Evolutionary conservation across 352 stramenopile genomes (phyloP).

Genomic region (Phytophthora litchii): DNA sequence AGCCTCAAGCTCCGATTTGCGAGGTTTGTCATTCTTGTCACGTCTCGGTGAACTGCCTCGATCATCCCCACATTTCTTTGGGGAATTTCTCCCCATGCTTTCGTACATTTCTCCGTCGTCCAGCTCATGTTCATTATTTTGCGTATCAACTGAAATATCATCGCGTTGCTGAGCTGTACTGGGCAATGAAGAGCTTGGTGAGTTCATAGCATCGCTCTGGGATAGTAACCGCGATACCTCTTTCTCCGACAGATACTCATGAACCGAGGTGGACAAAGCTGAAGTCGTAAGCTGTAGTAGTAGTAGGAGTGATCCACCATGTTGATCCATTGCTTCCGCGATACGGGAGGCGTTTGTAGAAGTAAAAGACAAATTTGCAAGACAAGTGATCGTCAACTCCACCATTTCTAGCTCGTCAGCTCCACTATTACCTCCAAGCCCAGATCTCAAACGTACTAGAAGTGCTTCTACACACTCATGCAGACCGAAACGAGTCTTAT

Average conservation of each 20-base stretch:
- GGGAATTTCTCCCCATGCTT: slow-evolving; percentile 20
- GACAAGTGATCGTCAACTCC: slow-evolving; percentile 61
- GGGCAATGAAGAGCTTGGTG: not conserved
- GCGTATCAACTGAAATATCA: slow-evolving; percentile 1
- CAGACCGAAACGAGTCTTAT: slow-evolving; percentile 76
- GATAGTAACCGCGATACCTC: slow-evolving; percentile 23
- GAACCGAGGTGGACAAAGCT: slow-evolving; percentile 37
- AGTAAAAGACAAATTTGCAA: slow-evolving; percentile 75
- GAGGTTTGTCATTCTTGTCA: slow-evolving; percentile 30
- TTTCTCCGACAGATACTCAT: slow-evolving; percentile 55
- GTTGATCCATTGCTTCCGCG: slow-evolving; percentile 29
- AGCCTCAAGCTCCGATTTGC: slow-evolving; percentile 11
- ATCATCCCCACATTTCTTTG: slow-evolving; percentile 18
- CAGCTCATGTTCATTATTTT: slow-evolving; percentile 16
- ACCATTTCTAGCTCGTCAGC: slow-evolving; percentile 70
- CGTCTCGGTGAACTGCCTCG: slow-evolving; percentile 7
- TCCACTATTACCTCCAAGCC: slow-evolving; percentile 23
- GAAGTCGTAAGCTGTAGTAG: slow-evolving; percentile 58
- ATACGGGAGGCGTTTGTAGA: slow-evolving; percentile 53
- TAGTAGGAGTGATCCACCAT: slow-evolving; percentile 37
- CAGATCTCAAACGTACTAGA: slow-evolving; percentile 43
- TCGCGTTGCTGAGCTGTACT: slow-evolving; percentile 1
- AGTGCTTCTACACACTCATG: slow-evolving; percentile 61
- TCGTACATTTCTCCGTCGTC: slow-evolving; percentile 33
- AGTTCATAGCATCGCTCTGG: not conserved